Evolutionary conservation across 495 filamentous ascomycete species (phyloP).

Genomic region (Tuber aestivum): DNA sequence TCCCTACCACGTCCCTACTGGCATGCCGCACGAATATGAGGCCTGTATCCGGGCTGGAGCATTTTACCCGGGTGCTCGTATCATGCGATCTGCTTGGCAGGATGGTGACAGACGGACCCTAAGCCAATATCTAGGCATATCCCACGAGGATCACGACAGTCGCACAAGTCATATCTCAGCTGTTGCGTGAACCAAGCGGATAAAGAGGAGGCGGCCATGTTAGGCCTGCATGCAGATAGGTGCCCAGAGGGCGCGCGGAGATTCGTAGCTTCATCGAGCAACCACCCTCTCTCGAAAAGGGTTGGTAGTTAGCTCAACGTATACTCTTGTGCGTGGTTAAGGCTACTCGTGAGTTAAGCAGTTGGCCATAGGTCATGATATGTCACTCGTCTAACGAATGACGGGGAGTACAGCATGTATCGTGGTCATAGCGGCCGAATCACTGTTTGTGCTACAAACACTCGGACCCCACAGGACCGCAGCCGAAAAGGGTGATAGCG

Average conservation of each 20-base stretch:
- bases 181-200: background rate
- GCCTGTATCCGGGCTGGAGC: background rate
- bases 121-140: background rate
- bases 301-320: background rate
- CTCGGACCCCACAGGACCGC: background rate
- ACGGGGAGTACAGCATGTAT: background rate
- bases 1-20: background rate
- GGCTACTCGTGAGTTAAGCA: background rate
- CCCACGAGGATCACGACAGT: background rate
- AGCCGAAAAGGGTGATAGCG: background rate
- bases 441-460: background rate
- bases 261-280: background rate
- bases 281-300: background rate
- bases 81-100: background rate
- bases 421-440: background rate
- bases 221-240: background rate
- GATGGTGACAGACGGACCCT: background rate
- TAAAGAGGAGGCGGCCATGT: background rate
- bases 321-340: background rate
- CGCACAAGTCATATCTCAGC: background rate
- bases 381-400: slow-evolving; percentile 1
- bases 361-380: background rate
- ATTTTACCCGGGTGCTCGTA: background rate
- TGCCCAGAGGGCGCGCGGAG: background rate
- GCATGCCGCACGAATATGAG: background rate